Conservation (phyloP, 2,329 filamentous ascomycete species). For the Hypoxylon sp. region DNA sequence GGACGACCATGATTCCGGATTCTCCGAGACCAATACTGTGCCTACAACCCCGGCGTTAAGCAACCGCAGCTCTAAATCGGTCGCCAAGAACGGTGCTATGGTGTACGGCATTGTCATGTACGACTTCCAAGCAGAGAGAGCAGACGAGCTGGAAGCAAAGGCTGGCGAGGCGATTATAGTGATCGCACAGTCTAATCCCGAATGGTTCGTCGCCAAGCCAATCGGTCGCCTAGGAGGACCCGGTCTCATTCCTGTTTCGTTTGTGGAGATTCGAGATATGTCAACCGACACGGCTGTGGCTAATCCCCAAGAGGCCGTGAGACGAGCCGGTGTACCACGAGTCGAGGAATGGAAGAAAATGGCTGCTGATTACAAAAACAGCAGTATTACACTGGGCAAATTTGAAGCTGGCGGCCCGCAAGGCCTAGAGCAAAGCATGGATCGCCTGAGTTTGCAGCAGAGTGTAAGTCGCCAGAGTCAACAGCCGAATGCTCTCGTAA, state of each 20-base stretch:
- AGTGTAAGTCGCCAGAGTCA: slow-evolving; percentile 64
- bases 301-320: slow-evolving; percentile 88
- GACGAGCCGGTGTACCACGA: slow-evolving; percentile 88
- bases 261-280: slow-evolving; percentile 97
- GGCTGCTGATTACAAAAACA: slow-evolving; percentile 99
- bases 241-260: slow-evolving; percentile 94
- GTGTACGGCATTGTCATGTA: slow-evolving; percentile 98
- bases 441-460: slow-evolving; percentile 81
- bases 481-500: slow-evolving; percentile 56
- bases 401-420: slow-evolving; percentile 74
- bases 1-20: slow-evolving; percentile 91
- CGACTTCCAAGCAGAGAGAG: slow-evolving; percentile 93
- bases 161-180: slow-evolving; percentile 97
- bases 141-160: slow-evolving; percentile 96
- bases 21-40: slow-evolving; percentile 71
- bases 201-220: slow-evolving; percentile 99
- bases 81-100: slow-evolving; percentile 79
- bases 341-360: slow-evolving; percentile 99
- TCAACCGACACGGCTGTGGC: slow-evolving; percentile 84
- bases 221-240: slow-evolving; percentile 96
- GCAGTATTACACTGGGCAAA: slow-evolving; percentile 95
- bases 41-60: slow-evolving; percentile 56
- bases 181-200: slow-evolving; percentile 97
- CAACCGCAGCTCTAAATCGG: slow-evolving; percentile 66
- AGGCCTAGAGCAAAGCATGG: slow-evolving; percentile 77